Conservation (phyloP, 2,329 filamentous ascomycete species). For the Zalaria obscura region DNA sequence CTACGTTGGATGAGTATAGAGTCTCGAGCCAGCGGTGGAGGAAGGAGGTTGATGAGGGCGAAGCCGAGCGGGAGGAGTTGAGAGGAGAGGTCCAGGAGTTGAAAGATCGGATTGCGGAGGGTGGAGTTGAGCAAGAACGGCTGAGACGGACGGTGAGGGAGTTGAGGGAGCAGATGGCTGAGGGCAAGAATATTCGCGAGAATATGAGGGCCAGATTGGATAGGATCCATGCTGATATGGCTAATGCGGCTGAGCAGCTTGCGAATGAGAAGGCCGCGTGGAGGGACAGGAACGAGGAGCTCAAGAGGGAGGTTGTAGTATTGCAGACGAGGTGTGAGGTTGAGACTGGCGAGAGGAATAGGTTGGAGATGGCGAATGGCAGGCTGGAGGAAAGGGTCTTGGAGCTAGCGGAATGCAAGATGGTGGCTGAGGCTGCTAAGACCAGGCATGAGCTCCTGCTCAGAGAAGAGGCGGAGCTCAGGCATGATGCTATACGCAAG, state of each 20-base stretch:
- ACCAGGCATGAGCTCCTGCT: conserved; percentile 73
- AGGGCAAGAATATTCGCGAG: conserved; percentile 73
- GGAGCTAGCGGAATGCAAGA: conserved; percentile 62
- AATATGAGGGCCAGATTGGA: conserved; percentile 74
- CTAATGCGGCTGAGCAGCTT: conserved; percentile 61
- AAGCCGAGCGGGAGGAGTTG: conserved; percentile 55
- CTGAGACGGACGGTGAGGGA: conserved; percentile 60
- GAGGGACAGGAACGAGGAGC: conserved; percentile 51
- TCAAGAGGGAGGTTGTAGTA: conserved; percentile 38
- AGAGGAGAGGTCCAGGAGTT: conserved; percentile 42
- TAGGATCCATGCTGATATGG: conserved; percentile 77
- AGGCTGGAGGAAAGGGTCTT: conserved; percentile 15
- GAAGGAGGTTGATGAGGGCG: conserved; percentile 41
- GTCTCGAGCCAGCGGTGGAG: conserved; percentile 45
- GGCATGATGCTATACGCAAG: conserved; percentile 43
- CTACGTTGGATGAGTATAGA: conserved; percentile 50
- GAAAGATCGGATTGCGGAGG: conserved; percentile 42
- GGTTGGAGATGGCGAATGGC: conserved; percentile 24
- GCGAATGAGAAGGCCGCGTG: conserved; percentile 69
- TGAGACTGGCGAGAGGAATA: conserved; percentile 26
- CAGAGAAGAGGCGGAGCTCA: conserved; percentile 62
- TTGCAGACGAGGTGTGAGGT: conserved; percentile 38
- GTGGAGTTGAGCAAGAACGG: conserved; percentile 51
- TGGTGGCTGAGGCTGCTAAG: conserved; percentile 69
- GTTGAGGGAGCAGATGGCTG: conserved; percentile 65